Base-by-base conservation (phyloP, 148 eudicot genomes). In the Polygonum maritimum region DNA sequence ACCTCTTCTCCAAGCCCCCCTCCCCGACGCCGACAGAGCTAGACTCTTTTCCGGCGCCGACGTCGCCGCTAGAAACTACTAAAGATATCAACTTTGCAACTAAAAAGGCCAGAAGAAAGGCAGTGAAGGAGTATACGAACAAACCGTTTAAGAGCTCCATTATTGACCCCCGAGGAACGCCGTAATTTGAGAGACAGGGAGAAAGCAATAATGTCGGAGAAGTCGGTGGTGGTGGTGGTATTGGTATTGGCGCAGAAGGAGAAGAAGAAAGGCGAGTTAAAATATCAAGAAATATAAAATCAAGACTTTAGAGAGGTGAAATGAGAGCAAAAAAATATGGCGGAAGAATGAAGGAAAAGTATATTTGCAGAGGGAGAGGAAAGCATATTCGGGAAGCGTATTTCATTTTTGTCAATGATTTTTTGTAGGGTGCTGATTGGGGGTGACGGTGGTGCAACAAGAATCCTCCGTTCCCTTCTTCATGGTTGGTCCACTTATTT, bases 121-220 rank as follows among this genome's bases (percentile, higher is more conserved):
- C 76, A 21, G 81, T 9, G 15, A 82, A 81, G 52, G 84, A 82
- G 16, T 80, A 70, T 67, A 67, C n/a, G 35, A 87, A 51, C 39
- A 83, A 36, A 33, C 79, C 83, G 18, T 73, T 85, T 21, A 78
- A 3, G 62, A 84, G 77, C 78, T 83, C 86, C 94, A 90, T 87
- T 57, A 41, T 48, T 15, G 2, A 26, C 31, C 36, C 38, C 44
- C 19, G 41, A 31, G 47, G 13, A 49, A 9, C 33, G 57, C 49
- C 76, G 57, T 58, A 36, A 8, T 54, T 52, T 21, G 12, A 7
- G 44, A 33, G 9, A 36, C 57, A 39, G 69, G 78, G 31, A 63
- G 76, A 41, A 48, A 48, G 52, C 44, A 51, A 67, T 67, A 35
- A 67, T 67, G 71, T 41, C 38, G 47, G 74, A 45, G 48, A 73